Conservation (phyloP, 768 basidiomycete species). For the Sarcodon sp. region DNA sequence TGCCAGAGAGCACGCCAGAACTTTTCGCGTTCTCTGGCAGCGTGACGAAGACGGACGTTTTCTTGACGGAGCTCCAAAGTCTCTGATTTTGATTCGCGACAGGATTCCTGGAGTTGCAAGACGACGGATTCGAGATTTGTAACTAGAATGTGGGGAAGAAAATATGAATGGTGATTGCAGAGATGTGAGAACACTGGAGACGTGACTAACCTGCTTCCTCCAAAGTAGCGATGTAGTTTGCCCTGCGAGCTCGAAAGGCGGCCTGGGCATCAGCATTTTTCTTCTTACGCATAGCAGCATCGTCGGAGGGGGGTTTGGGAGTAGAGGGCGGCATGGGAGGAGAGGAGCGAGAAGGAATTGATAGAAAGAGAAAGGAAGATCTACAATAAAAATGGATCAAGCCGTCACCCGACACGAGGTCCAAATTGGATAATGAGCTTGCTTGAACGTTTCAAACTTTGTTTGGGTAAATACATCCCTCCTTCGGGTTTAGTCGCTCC, state of each 20-base stretch:
- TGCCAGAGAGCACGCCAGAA: constrained; percentile 62
- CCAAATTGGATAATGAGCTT: too few relatives aligned
- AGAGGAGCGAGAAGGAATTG: constrained; percentile 7
- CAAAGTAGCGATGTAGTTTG: constrained; percentile 79
- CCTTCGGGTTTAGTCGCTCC: not conserved
- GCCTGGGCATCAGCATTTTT: constrained; percentile 88
- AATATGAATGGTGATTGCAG: constrained; percentile 6
- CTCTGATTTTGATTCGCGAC: constrained; percentile 53
- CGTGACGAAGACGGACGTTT: constrained; percentile 48
- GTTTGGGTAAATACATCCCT: too few relatives aligned
- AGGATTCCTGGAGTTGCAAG: constrained; percentile 71
- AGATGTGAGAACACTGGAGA: constrained; percentile 3
- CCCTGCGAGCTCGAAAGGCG: constrained; percentile 68
- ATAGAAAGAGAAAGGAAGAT: not conserved
- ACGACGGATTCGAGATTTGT: constrained; percentile 81
- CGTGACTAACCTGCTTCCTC: constrained; percentile 54
- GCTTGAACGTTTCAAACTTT: too few relatives aligned
- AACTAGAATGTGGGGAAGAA: constrained; percentile 27
- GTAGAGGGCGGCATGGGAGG: constrained; percentile 15
- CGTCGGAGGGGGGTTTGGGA: constrained; percentile 23
- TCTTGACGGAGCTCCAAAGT: constrained; percentile 51
- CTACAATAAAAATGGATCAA: not conserved
- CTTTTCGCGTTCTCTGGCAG: constrained; percentile 61
- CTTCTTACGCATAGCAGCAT: constrained; percentile 64
- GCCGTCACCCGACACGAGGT: too few relatives aligned